A percentile compares a stretch with the other conserved stretches of the same genome.
phyloP scores from a whole-genome alignment of 768 basidiomycete species.

The Macrolepiota albuminosa region DNA sequence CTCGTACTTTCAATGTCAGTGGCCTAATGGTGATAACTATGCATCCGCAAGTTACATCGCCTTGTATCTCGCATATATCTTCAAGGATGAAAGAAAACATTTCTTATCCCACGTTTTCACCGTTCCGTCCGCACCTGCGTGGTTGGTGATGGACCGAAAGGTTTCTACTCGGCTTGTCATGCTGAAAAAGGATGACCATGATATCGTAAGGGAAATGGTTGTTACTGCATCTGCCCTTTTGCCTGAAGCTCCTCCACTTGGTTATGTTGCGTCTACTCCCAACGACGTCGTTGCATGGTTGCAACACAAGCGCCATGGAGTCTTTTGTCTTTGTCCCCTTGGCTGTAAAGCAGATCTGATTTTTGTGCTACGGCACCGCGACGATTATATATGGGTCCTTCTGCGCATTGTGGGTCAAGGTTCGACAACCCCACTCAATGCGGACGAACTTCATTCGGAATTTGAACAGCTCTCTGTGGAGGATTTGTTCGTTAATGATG shows the following conservation, averaged over 20 bases:
- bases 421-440: not conserved
- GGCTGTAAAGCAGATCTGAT: not conserved
- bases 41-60: conserved; percentile 1
- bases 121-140: not conserved
- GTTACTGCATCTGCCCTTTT: not conserved
- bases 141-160: not conserved
- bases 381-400: not conserved
- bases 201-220: not conserved
- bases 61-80: not conserved
- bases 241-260: not conserved
- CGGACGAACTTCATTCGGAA: not conserved
- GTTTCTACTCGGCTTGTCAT: not conserved
- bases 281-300: conserved; percentile 3
- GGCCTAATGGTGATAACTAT: conserved; percentile 1
- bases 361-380: not conserved
- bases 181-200: not conserved
- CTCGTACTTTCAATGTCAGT: not conserved
- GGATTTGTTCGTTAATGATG: not conserved
- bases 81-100: not conserved
- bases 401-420: not conserved
- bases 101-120: not conserved
- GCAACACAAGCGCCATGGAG: not conserved
- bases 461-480: not conserved
- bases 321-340: conserved; percentile 2
- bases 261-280: not conserved